Base-by-base conservation (phyloP, 176 grass and related monocot genomes). In the Rhipidocladum racemiflorum region DNA sequence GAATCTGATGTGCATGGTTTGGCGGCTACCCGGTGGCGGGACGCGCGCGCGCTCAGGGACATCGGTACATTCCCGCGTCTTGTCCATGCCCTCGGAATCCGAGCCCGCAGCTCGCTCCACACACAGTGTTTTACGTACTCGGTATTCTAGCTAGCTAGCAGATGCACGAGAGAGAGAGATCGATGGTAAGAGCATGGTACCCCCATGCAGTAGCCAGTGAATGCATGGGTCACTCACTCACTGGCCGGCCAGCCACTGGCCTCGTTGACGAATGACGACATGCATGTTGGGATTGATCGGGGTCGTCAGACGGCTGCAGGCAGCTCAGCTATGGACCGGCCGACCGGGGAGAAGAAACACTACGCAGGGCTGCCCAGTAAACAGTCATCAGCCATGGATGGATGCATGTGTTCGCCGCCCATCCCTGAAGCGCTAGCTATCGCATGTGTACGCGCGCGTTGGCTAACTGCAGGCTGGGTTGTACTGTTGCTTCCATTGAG, bases 61-160 rank as follows among this genome's bases (percentile, higher is more conserved):
- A 18, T 60, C 32, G 84, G 67, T 79, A 73, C 84, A 86, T 86
- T 72, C 84, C 76, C 34, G 79, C 75, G 84, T 72, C 84, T 79
- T 80, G 76, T 80, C 62, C 53, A 61, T 35, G 35, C 36, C 74
- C 16, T 85, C 42, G 75, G 27, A 42, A 9, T 21, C 65, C 29
- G 74, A 24, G 65, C 80, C 43, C 48, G 14, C 6, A 17, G 5
- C 16, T 42, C 4, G 55, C 62, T 66, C 61, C 8, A 1, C 2
- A 0, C 0, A 62, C 27, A n/a, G n/a, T 14, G 14, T 17, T 21
- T 9, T 34, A n/a, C n/a, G n/a, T n/a, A 34, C 32, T 34, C 32
- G 32, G 32, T 34, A 34, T 0, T 30, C 1, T 2, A 2, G 2
- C 39, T 40, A 40, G 39, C 8, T 40, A 9, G 7, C 38, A 39